phyloP scores from a whole-genome alignment of 257 asterid species.

The Rauvolfia tetraphylla region DNA sequence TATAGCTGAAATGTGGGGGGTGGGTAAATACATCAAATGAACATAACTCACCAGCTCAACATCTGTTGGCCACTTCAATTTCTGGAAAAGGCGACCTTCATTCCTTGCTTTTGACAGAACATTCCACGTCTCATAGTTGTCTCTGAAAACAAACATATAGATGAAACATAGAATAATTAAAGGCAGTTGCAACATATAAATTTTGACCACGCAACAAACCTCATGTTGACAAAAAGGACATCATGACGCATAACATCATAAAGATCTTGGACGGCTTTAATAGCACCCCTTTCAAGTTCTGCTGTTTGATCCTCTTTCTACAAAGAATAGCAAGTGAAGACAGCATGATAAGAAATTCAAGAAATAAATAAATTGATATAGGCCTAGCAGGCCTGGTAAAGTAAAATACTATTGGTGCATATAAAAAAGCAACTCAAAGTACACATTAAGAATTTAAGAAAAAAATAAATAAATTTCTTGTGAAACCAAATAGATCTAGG shows the following conservation, averaged over 20 bases:
- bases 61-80: slow-evolving; percentile 89
- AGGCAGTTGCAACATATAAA: neutral
- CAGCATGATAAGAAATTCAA: slow-evolving; percentile 5
- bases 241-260: slow-evolving; percentile 90
- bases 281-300: slow-evolving; percentile 82
- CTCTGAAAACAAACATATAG: slow-evolving; percentile 41
- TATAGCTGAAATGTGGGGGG: neutral
- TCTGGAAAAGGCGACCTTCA: slow-evolving; percentile 90
- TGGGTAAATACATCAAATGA: neutral
- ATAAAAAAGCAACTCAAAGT: neutral
- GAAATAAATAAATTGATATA: neutral
- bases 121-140: slow-evolving; percentile 73
- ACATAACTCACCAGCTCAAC: slow-evolving; percentile 59
- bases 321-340: slow-evolving; percentile 17
- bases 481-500: neutral
- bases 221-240: slow-evolving; percentile 63
- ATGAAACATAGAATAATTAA: slow-evolving; percentile 7
- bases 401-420: neutral
- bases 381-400: neutral
- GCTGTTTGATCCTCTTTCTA: slow-evolving; percentile 79
- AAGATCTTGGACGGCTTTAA: slow-evolving; percentile 87
- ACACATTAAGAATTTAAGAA: neutral
- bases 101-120: slow-evolving; percentile 70
- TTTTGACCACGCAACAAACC: slow-evolving; percentile 45
- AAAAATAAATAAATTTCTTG: neutral